Evolutionary conservation across 768 basidiomycete genomes (phyloP), one percentile per base, ranked within the genome.

Genomic region (Termitomyces sp.): DNA sequence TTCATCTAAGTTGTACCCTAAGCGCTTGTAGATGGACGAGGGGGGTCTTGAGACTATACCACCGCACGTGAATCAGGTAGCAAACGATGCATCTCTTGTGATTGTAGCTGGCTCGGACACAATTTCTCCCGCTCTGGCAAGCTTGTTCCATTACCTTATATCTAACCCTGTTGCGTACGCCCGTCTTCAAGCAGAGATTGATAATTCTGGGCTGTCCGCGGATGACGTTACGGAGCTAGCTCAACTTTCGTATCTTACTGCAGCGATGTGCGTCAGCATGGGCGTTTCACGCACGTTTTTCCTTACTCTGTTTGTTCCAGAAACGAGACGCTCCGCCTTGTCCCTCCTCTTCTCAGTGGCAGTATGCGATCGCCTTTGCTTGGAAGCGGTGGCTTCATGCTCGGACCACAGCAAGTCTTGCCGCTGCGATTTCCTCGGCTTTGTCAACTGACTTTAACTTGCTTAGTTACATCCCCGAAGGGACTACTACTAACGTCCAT

Each of bases 51-150:
- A 51, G 31, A 12, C 51, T 9, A 58, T 42, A 45, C 55, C 61
- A 0, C 64, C 67, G 17, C 45, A 59, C 12, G 56, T 65, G 17
- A 57, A 59, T 37, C 64, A 69, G 56, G 66, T 69, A 42, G 61
- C 64, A 32, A 66, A 60, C 25, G 66, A 69, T 31, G 57, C 61
- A 17, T 57, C 59, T 25, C 54, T 67, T 12, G 64, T 66, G 5
- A 66, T 67, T 48, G 55, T 63, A 17, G 65, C 66, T 34, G 67
- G 68, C 6, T 63, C 67, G n/a, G 68, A 66, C 46, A 69, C 64
- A 15, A 57, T 65, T 14, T 56, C 67, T 3, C 60, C 64, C 10
- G 63, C 66, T 17, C 64, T 69, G 15, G 61, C 64, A 29, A 62
- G 60, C 40, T 32, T 67, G 8, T 66, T 69, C 43, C 60, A 65